phyloP scores from a whole-genome alignment of 2,329 filamentous ascomycete genomes.

The Dendrostoma leiphaemia region DNA sequence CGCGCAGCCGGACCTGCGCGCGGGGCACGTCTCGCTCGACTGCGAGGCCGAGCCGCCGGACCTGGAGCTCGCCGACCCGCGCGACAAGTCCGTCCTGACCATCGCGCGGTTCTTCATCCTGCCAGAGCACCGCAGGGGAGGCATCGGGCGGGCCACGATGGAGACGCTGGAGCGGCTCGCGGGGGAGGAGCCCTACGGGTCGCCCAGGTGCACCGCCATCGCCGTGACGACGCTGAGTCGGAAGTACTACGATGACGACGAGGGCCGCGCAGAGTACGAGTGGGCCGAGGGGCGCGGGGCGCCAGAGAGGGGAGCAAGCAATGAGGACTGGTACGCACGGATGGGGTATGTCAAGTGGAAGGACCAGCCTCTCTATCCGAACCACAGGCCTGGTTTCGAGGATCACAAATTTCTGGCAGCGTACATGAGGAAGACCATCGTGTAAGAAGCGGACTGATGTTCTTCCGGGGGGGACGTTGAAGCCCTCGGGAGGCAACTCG shows the following conservation, averaged over 20 bases:
- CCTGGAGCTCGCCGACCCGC: slow-evolving; percentile 13
- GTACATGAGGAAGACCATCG: slow-evolving; percentile 5
- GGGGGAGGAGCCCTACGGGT: slow-evolving; percentile 18
- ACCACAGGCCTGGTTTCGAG: neutral
- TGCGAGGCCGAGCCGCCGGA: slow-evolving; percentile 2
- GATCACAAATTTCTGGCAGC: slow-evolving; percentile 1
- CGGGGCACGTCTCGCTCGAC: slow-evolving; percentile 16
- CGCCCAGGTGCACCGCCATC: slow-evolving; percentile 14
- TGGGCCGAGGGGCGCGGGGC: neutral
- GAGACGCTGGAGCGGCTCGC: slow-evolving; percentile 15
- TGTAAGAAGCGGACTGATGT: neutral
- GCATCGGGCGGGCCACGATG: slow-evolving; percentile 16
- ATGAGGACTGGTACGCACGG: slow-evolving; percentile 18
- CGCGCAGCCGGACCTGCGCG: slow-evolving; percentile 4
- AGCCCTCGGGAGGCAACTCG: neutral
- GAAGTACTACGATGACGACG: slow-evolving; percentile 19
- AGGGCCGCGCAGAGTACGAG: slow-evolving; percentile 5
- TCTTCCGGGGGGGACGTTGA: neutral
- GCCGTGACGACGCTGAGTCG: slow-evolving; percentile 14
- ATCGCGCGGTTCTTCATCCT: slow-evolving; percentile 20
- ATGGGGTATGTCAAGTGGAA: slow-evolving; percentile 20
- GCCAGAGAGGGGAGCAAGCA: slow-evolving; percentile 5
- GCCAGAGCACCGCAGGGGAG: slow-evolving; percentile 13
- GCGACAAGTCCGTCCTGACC: slow-evolving; percentile 4
- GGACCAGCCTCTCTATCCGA: slow-evolving; percentile 1